Conservation (phyloP, 2,329 filamentous ascomycete species). For the Pestalotiopsis sp. region DNA sequence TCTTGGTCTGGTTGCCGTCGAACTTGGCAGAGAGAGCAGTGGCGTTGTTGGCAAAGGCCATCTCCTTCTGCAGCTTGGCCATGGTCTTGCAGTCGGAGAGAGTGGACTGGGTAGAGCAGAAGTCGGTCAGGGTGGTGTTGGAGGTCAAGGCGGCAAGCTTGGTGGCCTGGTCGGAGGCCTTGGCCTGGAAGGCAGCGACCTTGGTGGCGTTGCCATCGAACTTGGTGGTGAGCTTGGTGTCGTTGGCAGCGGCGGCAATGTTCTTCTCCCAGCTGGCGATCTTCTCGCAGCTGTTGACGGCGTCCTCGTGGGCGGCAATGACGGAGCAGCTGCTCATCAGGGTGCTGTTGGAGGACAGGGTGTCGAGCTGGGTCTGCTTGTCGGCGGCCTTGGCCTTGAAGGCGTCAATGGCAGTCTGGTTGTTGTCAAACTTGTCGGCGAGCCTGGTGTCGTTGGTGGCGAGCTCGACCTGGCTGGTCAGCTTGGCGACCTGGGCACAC, state of each 20-base stretch:
- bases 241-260: conserved; percentile 29
- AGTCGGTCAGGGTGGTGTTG: conserved; percentile 35
- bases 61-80: conserved; percentile 28
- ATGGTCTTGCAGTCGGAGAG: conserved; percentile 34
- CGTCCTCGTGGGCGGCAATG: conserved; percentile 32
- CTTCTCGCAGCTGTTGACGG: conserved; percentile 29
- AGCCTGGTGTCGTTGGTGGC: conserved; percentile 39
- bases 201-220: conserved; percentile 38
- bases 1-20: conserved; percentile 39
- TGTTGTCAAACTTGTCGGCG: conserved; percentile 32
- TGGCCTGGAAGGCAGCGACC: conserved; percentile 35
- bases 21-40: conserved; percentile 35
- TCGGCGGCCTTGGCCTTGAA: conserved; percentile 39
- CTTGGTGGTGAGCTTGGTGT: conserved; percentile 32
- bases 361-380: conserved; percentile 29
- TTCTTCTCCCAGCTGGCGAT: conserved; percentile 31
- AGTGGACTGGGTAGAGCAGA: conserved; percentile 18
- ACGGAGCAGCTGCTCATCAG: conserved; percentile 35
- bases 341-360: conserved; percentile 37
- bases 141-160: conserved; percentile 32
- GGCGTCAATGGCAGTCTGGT: conserved; percentile 36
- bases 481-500: conserved; percentile 34
- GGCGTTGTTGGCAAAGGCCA: conserved; percentile 36
- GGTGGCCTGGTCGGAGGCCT: conserved; percentile 26
- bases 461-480: conserved; percentile 33